These are phyloP conservation scores for Penicillium verhagenii DNA, from an alignment of 495 filamentous ascomycete genomes.

Conservation along the genomic window DNA sequence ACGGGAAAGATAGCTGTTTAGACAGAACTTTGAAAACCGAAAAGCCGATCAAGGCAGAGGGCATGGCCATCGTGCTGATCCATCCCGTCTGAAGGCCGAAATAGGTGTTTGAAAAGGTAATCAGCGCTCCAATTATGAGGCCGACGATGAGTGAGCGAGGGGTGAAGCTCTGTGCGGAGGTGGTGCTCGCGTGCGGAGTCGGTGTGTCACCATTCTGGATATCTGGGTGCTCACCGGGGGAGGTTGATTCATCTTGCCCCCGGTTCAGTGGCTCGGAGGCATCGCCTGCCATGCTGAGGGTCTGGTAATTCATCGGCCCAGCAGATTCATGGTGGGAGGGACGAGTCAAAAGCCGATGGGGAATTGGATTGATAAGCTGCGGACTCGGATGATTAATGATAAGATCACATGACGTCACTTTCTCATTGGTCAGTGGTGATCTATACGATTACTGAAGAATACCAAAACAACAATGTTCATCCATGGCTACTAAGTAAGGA, in stretches of 20 bases:
- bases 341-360: not conserved
- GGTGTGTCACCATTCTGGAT: not conserved
- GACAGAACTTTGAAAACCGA: constrained; percentile 84
- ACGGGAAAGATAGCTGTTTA: constrained; percentile 69
- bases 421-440: not conserved
- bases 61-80: constrained; percentile 86
- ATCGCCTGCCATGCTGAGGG: constrained; percentile 35
- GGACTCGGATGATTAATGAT: constrained; percentile 17
- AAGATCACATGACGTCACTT: constrained; percentile 29
- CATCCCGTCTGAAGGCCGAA: constrained; percentile 98
- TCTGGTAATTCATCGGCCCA: constrained; percentile 39
- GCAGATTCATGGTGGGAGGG: constrained; percentile 2
- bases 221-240: constrained; percentile 3
- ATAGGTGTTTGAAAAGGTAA: constrained; percentile 95
- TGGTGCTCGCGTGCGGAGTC: constrained; percentile 14
- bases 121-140: constrained; percentile 78
- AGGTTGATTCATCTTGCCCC: constrained; percentile 8
- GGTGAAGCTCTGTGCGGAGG: constrained; percentile 65
- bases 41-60: constrained; percentile 91
- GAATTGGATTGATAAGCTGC: constrained; percentile 14
- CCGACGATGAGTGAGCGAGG: constrained; percentile 76
- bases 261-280: constrained; percentile 13
- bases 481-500: too few species aligned
- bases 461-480: too few species aligned
- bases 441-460: too few species aligned